Evolutionary conservation across 352 stramenopile genomes (phyloP), one percentile per base, ranked within the genome.

Genomic region (Phytophthora ohioensis): DNA sequence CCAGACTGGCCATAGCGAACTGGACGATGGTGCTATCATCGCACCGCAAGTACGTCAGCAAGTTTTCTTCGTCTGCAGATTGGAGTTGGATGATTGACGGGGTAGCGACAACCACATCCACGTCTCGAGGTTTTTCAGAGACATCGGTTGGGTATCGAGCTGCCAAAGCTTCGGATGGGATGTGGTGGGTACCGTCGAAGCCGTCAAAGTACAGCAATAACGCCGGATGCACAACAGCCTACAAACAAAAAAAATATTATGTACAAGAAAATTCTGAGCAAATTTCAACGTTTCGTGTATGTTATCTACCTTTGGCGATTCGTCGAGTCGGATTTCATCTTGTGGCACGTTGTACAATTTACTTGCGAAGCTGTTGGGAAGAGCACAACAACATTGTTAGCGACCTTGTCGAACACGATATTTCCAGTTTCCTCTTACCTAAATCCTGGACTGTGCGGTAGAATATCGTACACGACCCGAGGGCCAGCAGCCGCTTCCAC

Each of bases 61-160:
- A 68, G 38, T 91, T 64, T 13, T 78, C 65, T 69, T 96, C 89
- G 35, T 93, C 74, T 0, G 84, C 85, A 43, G 76, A 82, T 57
- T 94, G 85, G 4, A 96, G 71, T 53, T 92, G 82, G 42, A 91
- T 61, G 51, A 96, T 94, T 2, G 88, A 94, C 17, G 88, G 88
- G 5, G 51, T 64, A 30, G 57, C 15, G 4, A 77, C 61, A 48
- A 68, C 34, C 3, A 38, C 27, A 43, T 64, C 41, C 4, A 54
- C 5, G 11, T 48, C 27, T 43, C 62, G 45, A 15, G 34, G 12
- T 45, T 72, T 68, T 4, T 17, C 31, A 60, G 58, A 31, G 17
- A 76, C 60, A 58, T 94, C 87, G 35, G 85, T 77, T 4, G 87
- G 89, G 52, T 82, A 96, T 8, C 80, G 75, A 55, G 69, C 72